Evolutionary conservation across 148 eudicot genomes (phyloP).

Genomic region (Chenopodium album): DNA sequence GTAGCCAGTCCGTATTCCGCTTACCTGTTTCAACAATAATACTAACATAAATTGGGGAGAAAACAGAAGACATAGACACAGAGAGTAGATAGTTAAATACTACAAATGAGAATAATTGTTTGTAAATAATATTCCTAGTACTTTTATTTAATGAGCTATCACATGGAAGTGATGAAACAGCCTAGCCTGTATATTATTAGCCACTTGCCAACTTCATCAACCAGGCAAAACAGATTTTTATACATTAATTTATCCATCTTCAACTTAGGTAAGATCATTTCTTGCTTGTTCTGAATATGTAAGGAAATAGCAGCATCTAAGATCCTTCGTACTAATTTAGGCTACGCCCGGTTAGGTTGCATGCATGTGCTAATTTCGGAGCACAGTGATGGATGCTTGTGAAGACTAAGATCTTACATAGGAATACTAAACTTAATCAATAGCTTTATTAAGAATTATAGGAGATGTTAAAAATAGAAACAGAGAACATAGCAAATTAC

Average conservation of each 20-base stretch:
- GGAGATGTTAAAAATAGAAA: not conserved
- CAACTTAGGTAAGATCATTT: not conserved
- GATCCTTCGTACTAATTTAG: not conserved
- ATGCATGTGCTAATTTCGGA: not conserved
- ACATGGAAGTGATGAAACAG: conserved; percentile 11
- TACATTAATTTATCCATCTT: not conserved
- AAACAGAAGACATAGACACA: not conserved
- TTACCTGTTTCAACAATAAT: conserved; percentile 15
- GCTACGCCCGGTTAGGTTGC: not conserved
- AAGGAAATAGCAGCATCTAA: not conserved
- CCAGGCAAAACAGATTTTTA: conserved; percentile 5
- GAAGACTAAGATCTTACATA: not conserved
- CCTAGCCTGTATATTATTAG: conserved; percentile 7
- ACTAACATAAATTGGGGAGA: not conserved
- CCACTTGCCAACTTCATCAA: conserved; percentile 15
- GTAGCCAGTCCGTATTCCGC: conserved; percentile 8
- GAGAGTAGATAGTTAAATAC: not conserved
- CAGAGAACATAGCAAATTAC: conserved; percentile 2
- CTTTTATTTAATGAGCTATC: not conserved
- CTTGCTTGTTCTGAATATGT: not conserved
- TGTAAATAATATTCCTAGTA: not conserved
- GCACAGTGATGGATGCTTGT: not conserved
- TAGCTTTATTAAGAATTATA: not conserved
- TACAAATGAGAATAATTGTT: not conserved
- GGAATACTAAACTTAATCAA: not conserved